phyloP scores from a whole-genome alignment of 192 early-diverging fungal species.

The Rhizoclosmatium sp. region DNA sequence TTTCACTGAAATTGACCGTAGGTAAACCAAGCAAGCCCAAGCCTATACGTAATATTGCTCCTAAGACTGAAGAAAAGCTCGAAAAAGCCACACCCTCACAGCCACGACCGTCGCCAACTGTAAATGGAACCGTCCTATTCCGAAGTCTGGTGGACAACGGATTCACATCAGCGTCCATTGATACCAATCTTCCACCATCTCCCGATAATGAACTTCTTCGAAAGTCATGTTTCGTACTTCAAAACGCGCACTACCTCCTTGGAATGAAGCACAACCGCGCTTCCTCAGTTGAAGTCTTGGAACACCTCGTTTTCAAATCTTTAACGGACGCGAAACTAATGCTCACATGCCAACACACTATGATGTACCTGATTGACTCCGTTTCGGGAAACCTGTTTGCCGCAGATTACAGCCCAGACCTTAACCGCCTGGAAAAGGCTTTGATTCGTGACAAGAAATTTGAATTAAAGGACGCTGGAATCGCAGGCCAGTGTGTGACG shows the following conservation, averaged over 20 bases:
- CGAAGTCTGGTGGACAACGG: background rate
- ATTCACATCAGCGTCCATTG: background rate
- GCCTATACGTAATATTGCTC: background rate
- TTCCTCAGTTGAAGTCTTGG: background rate
- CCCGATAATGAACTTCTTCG: background rate
- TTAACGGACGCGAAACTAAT: background rate
- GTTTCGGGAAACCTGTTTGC: background rate
- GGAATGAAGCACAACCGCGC: background rate
- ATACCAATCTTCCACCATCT: background rate
- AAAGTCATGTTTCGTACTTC: slow-evolving; percentile 9
- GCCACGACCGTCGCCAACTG: no score
- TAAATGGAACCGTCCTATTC: background rate
- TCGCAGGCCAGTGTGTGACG: background rate
- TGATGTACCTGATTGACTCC: slow-evolving; percentile 17
- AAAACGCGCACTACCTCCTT: background rate
- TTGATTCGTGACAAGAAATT: slow-evolving; percentile 20
- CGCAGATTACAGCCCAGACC: slow-evolving; percentile 12
- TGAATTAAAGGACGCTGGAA: background rate
- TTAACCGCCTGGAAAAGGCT: slow-evolving; percentile 17
- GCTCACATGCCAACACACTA: slow-evolving; percentile 8
- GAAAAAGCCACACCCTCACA: no score
- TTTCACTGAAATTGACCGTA: no score
- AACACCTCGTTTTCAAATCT: background rate
- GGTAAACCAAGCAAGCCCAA: no score
- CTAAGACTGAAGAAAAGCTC: no score